Percentiles rank a stretch among this genome's conserved stretches.
These are phyloP conservation scores for Meira nashicola DNA, from an alignment of 1,284 basidiomycete genomes.

Conservation along the genomic window DNA sequence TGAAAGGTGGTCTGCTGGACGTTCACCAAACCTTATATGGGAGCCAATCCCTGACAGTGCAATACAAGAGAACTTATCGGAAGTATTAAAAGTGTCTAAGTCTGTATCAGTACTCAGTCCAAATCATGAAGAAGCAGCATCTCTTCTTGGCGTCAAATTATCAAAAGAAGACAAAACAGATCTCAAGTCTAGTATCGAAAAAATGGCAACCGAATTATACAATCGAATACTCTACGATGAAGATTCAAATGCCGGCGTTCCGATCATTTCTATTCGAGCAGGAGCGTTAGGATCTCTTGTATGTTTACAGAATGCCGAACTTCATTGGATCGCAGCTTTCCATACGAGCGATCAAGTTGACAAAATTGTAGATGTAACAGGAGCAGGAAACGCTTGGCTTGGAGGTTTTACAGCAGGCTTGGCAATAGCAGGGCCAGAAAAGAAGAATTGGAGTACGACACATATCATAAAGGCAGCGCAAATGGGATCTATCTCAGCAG, in stretches of 20 bases:
- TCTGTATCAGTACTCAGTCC: conserved; percentile 15
- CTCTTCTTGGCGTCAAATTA: conserved; percentile 8
- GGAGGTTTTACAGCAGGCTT: conserved; percentile 11
- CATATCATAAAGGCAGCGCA: not conserved
- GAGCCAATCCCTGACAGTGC: conserved; percentile 20
- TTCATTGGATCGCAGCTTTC: not conserved
- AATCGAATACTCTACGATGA: too few relatives aligned
- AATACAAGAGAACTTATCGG: conserved; percentile 12
- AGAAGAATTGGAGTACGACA: not conserved
- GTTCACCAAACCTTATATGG: conserved; percentile 12
- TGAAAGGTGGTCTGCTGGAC: not conserved
- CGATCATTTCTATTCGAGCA: not conserved
- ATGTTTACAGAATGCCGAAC: not conserved
- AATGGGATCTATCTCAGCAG: conserved; percentile 8
- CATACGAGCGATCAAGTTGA: conserved; percentile 7
- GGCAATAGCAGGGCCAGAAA: not conserved
- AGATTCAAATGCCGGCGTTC: not conserved
- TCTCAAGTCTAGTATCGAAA: not conserved
- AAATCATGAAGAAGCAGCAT: conserved; percentile 20
- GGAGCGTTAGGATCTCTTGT: conserved; percentile 3
- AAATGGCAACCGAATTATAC: not conserved
- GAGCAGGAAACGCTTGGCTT: conserved; percentile 14
- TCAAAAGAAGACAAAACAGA: not conserved
- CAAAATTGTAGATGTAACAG: conserved; percentile 12
- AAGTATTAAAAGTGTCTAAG: conserved; percentile 9